A percentile compares a stretch with the other conserved stretches of the same genome.
Evolutionary conservation across 257 asterid genomes (phyloP).

Genomic region (Capsicum chinense): DNA sequence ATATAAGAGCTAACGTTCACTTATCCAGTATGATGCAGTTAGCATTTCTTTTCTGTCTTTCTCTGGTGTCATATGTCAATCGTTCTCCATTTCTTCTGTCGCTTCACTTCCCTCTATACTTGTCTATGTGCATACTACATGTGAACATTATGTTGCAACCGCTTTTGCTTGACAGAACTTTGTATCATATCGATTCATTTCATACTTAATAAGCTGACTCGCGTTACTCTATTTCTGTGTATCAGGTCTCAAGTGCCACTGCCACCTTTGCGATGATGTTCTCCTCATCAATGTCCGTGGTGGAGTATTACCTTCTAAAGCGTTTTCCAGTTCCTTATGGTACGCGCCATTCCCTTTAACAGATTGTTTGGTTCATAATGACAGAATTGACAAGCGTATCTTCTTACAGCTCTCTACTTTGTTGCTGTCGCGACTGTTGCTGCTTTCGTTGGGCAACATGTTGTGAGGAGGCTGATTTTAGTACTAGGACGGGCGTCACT

Average conservation of each 20-base stretch:
- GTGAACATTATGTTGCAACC: no score
- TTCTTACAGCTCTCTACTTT: constrained; percentile 73
- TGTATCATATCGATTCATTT: no score
- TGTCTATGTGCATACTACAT: no score
- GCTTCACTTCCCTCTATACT: no score
- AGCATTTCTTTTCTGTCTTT: no score
- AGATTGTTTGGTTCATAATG: not conserved
- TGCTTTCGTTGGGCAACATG: constrained; percentile 88
- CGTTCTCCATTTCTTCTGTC: no score
- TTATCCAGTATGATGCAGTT: no score
- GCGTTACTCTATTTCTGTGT: not conserved
- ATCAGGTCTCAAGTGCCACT: constrained; percentile 96
- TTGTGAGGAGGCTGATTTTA: constrained; percentile 69
- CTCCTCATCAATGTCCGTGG: constrained; percentile 98
- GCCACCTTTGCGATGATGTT: constrained; percentile 99
- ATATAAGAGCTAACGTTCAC: no score
- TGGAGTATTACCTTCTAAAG: constrained; percentile 84
- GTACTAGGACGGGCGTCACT: constrained; percentile 87
- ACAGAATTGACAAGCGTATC: not conserved
- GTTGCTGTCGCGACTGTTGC: constrained; percentile 76
- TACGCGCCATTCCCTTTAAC: constrained; percentile 38
- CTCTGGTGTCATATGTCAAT: no score
- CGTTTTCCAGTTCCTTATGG: constrained; percentile 98
- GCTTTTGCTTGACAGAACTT: no score
- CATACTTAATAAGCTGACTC: no score